A percentile compares a stretch with the other conserved stretches of the same genome.
Evolutionary conservation across 1,284 basidiomycete genomes (phyloP).

Genomic region (Irpex sp.): DNA sequence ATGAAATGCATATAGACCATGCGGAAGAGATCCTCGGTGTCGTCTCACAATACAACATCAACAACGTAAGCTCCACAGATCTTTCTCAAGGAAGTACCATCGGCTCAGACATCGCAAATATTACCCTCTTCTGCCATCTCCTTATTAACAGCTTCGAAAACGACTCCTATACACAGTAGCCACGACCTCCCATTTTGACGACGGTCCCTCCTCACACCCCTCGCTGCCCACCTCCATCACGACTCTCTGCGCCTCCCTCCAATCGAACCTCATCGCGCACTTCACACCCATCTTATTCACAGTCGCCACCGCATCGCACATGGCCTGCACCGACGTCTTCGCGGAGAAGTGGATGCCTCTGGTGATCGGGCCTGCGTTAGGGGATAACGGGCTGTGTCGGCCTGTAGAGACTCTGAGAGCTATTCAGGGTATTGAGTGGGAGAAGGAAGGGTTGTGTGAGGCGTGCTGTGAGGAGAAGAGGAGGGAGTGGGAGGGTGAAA

Average conservation of each 20-base stretch:
- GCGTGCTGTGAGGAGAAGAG: slow-evolving; percentile 55
- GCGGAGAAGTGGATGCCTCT: slow-evolving; percentile 67
- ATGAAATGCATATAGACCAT: slow-evolving; percentile 18
- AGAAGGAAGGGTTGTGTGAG: slow-evolving; percentile 48
- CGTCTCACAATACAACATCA: slow-evolving; percentile 40
- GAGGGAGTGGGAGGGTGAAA: slow-evolving; percentile 64
- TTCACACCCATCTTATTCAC: slow-evolving; percentile 74
- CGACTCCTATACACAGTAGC: slow-evolving; percentile 58
- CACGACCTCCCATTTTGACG: slow-evolving; percentile 50
- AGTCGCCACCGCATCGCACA: slow-evolving; percentile 57
- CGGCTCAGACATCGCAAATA: neutral
- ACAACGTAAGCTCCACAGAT: slow-evolving; percentile 35
- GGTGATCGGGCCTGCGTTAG: slow-evolving; percentile 62
- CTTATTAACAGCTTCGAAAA: slow-evolving; percentile 47
- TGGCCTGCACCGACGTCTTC: slow-evolving; percentile 67
- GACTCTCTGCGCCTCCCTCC: slow-evolving; percentile 26
- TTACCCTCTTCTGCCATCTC: neutral
- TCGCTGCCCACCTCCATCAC: slow-evolving; percentile 21
- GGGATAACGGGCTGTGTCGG: slow-evolving; percentile 50
- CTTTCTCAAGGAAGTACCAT: neutral
- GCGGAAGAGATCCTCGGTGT: slow-evolving; percentile 50
- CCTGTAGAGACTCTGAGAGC: slow-evolving; percentile 64
- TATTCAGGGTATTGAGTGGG: slow-evolving; percentile 59
- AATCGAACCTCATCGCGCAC: slow-evolving; percentile 45
- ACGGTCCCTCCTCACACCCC: slow-evolving; percentile 21